phyloP scores from a whole-genome alignment of 352 stramenopile species.

The Pythium scleroteichum region DNA sequence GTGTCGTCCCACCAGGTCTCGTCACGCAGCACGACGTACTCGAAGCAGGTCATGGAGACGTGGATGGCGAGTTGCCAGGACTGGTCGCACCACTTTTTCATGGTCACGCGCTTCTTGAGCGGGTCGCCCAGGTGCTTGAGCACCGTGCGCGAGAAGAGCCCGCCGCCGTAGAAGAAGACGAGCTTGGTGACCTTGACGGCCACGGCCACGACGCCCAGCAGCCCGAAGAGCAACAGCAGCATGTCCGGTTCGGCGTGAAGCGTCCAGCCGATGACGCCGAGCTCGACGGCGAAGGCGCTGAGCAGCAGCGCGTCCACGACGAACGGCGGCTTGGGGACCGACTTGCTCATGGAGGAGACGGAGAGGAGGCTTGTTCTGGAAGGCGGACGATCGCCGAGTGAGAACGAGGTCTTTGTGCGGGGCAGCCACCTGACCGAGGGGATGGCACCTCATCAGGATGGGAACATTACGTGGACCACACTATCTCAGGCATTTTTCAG shows the following conservation, averaged over 20 bases:
- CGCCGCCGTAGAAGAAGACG: slow-evolving; percentile 59
- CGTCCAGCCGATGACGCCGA: slow-evolving; percentile 61
- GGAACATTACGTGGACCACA: not conserved
- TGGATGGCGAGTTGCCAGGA: slow-evolving; percentile 88
- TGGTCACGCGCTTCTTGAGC: slow-evolving; percentile 75
- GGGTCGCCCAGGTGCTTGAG: slow-evolving; percentile 81
- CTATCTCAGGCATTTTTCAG: not conserved
- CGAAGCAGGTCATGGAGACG: slow-evolving; percentile 81
- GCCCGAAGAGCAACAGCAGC: slow-evolving; percentile 61
- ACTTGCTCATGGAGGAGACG: slow-evolving; percentile 44
- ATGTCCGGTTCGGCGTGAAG: slow-evolving; percentile 70
- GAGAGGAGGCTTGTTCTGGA: slow-evolving; percentile 18
- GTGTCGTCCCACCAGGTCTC: slow-evolving; percentile 89
- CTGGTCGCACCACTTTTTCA: slow-evolving; percentile 91
- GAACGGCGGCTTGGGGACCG: slow-evolving; percentile 67
- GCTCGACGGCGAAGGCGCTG: slow-evolving; percentile 55
- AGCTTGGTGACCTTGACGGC: slow-evolving; percentile 71
- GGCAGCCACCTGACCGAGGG: not conserved
- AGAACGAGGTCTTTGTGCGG: not conserved
- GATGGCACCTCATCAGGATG: not conserved
- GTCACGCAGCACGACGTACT: slow-evolving; percentile 78
- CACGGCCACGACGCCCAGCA: slow-evolving; percentile 68
- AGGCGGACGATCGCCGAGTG: not conserved
- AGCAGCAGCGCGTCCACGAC: slow-evolving; percentile 70
- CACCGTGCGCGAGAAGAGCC: slow-evolving; percentile 77